phyloP scores from a whole-genome alignment of 192 early-diverging fungal genomes.

The Linnemannia hyalina region DNA sequence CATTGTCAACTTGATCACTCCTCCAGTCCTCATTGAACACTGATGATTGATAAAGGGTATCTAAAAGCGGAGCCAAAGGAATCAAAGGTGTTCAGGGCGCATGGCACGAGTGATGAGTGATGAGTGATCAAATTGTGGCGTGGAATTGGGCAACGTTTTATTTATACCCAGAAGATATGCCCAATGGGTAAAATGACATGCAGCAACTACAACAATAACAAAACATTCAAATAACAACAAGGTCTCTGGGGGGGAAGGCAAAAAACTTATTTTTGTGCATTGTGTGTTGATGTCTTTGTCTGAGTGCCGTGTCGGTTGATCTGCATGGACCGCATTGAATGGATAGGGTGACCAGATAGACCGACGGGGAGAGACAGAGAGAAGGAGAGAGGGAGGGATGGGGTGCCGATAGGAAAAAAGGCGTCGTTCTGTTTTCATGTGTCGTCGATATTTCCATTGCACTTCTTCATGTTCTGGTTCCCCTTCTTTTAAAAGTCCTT shows the following conservation, averaged over 20 bases:
- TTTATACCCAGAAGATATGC: neutral
- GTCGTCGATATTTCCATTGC: no score
- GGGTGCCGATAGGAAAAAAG: neutral
- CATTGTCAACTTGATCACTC: no score
- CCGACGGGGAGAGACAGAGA: no score
- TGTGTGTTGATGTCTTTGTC: no score
- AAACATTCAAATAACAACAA: neutral
- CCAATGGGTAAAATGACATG: constrained; percentile 2
- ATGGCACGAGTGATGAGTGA: neutral
- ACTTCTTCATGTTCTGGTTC: no score
- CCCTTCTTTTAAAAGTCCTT: neutral
- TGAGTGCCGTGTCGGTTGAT: neutral
- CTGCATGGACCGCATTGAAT: neutral
- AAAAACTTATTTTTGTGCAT: neutral
- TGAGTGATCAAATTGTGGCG: neutral
- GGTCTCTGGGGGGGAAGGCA: neutral
- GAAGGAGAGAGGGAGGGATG: no score
- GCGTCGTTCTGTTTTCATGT: neutral
- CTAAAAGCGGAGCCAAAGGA: neutral
- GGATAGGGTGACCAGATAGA: neutral
- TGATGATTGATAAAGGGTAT: neutral
- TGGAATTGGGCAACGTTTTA: neutral
- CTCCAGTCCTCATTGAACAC: no score
- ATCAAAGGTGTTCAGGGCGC: neutral
- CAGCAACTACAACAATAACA: neutral